Conservation (phyloP, 1,284 basidiomycete species). For the Trichosporon asahii region DNA sequence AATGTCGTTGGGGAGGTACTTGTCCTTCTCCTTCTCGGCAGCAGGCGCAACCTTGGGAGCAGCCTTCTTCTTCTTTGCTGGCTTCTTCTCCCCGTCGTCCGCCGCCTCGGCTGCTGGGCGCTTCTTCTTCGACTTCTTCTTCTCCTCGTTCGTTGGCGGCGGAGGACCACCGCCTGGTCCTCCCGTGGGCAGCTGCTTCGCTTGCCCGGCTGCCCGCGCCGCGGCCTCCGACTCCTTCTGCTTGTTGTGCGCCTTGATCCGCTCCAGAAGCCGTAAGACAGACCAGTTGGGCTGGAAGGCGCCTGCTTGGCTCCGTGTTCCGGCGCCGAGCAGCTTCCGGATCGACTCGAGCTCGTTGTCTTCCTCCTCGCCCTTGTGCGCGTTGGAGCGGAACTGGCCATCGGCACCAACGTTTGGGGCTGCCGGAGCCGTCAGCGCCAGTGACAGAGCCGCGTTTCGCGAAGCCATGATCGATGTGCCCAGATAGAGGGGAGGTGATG, state of each 20-base stretch:
- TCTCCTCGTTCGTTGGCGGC: conserved; percentile 34
- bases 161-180: background rate
- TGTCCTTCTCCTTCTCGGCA: conserved; percentile 15
- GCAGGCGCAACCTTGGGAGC: conserved; percentile 11
- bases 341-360: conserved; percentile 35
- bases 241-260: conserved; percentile 23
- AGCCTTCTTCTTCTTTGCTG: conserved; percentile 19
- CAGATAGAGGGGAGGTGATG: conserved; percentile 50
- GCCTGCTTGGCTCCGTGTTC: conserved; percentile 20
- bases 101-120: conserved; percentile 16
- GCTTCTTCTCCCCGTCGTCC: conserved; percentile 15
- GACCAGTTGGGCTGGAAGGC: conserved; percentile 43
- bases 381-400: conserved; percentile 32
- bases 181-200: background rate
- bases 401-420: conserved; percentile 39
- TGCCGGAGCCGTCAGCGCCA: conserved; percentile 46
- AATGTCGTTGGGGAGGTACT: conserved; percentile 21
- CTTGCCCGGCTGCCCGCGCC: conserved; percentile 16
- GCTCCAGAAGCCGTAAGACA: conserved; percentile 39
- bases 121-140: conserved; percentile 21
- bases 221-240: conserved; percentile 22
- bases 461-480: conserved; percentile 50
- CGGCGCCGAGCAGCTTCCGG: conserved; percentile 39
- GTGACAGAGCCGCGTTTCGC: conserved; percentile 49
- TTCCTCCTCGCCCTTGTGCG: conserved; percentile 20